These are phyloP conservation scores for Chlorella sp. DNA, from an alignment of 139 green algal genomes.

Conservation along the genomic window DNA sequence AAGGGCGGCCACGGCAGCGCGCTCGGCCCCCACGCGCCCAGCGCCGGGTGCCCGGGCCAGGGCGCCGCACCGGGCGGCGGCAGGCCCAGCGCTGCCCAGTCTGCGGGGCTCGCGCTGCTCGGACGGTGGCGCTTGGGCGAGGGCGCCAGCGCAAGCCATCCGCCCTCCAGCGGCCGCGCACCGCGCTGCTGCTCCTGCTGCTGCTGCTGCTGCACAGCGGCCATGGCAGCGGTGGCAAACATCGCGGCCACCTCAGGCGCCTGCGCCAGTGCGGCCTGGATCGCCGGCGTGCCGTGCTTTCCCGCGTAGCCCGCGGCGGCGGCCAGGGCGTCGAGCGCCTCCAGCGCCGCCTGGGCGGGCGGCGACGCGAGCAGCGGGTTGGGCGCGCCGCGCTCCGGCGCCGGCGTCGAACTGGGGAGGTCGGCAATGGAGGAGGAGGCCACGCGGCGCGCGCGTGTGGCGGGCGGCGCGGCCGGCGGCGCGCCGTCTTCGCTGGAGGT, in stretches of 20 bases:
- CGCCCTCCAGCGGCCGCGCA: neutral
- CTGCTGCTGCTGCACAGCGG: neutral
- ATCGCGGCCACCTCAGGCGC: neutral
- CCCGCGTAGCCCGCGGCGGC: constrained; percentile 34
- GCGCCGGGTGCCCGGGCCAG: neutral
- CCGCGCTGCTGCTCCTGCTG: neutral
- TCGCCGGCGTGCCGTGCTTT: constrained; percentile 35
- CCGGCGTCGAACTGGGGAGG: neutral
- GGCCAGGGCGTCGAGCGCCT: constrained; percentile 22
- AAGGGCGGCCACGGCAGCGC: neutral
- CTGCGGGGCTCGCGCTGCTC: too few species aligned
- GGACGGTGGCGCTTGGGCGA: constrained; percentile 7
- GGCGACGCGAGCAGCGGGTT: constrained; percentile 9
- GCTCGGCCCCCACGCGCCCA: neutral
- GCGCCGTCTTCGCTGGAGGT: neutral
- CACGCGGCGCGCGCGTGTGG: too few species aligned
- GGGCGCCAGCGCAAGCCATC: neutral
- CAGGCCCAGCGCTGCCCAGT: constrained; percentile 1
- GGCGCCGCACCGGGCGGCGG: too few species aligned
- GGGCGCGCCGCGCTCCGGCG: neutral
- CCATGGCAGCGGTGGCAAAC: neutral
- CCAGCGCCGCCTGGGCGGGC: constrained; percentile 6
- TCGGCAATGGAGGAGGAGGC: neutral
- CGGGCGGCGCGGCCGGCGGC: neutral
- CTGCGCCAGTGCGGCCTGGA: constrained; percentile 27